phyloP scores from a whole-genome alignment of 2,329 filamentous ascomycete species.

The Emergomyces pasteurianus region DNA sequence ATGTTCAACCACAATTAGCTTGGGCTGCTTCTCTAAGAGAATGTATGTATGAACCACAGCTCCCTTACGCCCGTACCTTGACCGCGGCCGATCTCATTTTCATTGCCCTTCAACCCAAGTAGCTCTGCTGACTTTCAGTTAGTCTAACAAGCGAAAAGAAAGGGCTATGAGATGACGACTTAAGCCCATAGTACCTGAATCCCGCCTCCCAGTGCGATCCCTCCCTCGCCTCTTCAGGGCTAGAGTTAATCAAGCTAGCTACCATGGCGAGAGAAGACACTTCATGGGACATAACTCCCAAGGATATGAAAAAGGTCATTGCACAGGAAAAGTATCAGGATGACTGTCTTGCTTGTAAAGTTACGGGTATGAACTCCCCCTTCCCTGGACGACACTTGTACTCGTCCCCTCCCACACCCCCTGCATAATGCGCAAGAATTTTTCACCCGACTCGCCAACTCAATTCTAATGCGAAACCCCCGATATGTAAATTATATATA shows the following conservation, averaged over 20 bases:
- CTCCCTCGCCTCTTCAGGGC: background rate
- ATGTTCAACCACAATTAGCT: background rate
- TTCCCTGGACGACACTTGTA: background rate
- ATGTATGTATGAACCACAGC: background rate
- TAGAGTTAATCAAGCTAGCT: background rate
- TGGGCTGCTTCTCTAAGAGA: background rate
- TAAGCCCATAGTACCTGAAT: background rate
- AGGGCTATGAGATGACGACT: background rate
- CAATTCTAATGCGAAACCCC: background rate
- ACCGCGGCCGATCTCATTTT: background rate
- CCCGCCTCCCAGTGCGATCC: background rate
- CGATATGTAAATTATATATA: no score
- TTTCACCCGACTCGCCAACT: background rate
- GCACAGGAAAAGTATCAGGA: constrained; percentile 32
- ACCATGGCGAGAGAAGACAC: constrained; percentile 28
- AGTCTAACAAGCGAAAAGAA: no score
- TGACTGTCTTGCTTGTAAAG: constrained; percentile 59
- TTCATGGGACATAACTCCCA: constrained; percentile 42
- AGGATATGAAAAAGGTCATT: constrained; percentile 49
- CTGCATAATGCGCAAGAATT: background rate
- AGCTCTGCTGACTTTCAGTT: background rate
- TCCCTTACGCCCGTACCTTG: background rate
- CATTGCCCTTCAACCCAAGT: background rate
- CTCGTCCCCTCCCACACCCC: no score
- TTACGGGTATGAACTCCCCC: constrained; percentile 49